Evolutionary conservation across 2,329 filamentous ascomycete species (phyloP), one percentile per base, ranked within the genome.

Genomic region (Bretziella fagacearum): DNA sequence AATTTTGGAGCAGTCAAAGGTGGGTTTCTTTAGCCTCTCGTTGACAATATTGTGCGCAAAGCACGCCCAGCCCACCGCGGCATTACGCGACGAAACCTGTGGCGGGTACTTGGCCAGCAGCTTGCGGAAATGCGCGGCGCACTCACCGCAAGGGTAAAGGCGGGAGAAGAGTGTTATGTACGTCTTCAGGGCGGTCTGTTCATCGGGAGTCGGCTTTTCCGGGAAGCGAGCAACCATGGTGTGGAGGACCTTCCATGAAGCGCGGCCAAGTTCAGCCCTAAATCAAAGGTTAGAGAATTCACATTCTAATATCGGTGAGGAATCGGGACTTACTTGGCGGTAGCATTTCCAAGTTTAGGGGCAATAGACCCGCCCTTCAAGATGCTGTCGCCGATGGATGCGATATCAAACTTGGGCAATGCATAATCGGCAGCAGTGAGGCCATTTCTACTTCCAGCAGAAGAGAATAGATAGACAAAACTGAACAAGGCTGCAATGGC

Each of bases 341-440:
- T 91, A 51, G 80, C 82, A 62, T 91, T 91, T 57, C 83, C 84
- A 46, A 91, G 66, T 63, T 84, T 86, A 1, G 82, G 79, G 44
- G 83, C 83, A 56, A 86, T 89, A 3, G 77, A 79, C 47, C 75
- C 75, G 48, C 81, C 82, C 15, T 70, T 68, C 18, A 85, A 65
- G 15, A 80, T 61, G 36, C 61, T 61, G 22, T 64, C 60, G 3
- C 17, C 62, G 23, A 74, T 54, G 25, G 58, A 54, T 29, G 59
- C 59, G 25, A 74, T 55, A 46, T 67, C 67, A 18, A 66, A 53
- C 15, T 33, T 46, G n/a, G 43, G 41, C 22, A 49, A 44, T 4
- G 44, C 22, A 18, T 47, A 46, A 22, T 45, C 48, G 1, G 45
- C 43, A 2, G 30, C 33, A 22, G 37, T 26, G 5, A 44, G 50